Evolutionary conservation across 495 filamentous ascomycete species (phyloP).

Genomic region (Clohesyomyces aquaticus): DNA sequence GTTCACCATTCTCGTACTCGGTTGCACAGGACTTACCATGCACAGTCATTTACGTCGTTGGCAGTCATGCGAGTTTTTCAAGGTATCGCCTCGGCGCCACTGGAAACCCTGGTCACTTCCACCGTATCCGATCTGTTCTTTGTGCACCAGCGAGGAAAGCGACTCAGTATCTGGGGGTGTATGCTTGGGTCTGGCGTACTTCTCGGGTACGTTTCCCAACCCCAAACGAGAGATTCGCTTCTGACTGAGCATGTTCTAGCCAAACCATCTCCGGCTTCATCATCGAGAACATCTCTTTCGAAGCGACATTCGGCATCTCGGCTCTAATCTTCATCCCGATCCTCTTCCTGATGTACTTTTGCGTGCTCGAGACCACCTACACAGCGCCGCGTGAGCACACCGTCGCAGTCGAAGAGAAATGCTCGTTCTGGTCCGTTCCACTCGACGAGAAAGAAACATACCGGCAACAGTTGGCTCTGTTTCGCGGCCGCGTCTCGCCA

Average conservation of each 20-base stretch:
- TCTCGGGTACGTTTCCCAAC: conserved; percentile 38
- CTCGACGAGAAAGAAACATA: conserved; percentile 36
- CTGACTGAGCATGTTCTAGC: conserved; percentile 8
- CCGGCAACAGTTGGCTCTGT: conserved; percentile 52
- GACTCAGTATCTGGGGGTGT: conserved; percentile 90
- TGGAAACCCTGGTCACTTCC: conserved; percentile 90
- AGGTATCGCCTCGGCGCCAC: conserved; percentile 84
- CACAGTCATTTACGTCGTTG: conserved; percentile 44
- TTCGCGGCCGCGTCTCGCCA: conserved; percentile 72
- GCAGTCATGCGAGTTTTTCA: conserved; percentile 69
- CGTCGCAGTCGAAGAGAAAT: conserved; percentile 32
- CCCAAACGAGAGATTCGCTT: not conserved
- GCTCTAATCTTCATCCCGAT: conserved; percentile 45
- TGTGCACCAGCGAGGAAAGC: conserved; percentile 87
- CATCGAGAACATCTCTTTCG: conserved; percentile 45
- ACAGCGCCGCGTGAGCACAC: conserved; percentile 35
- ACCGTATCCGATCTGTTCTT: conserved; percentile 97
- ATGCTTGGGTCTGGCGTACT: conserved; percentile 76
- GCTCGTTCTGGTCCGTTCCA: conserved; percentile 20
- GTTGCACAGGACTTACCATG: not conserved
- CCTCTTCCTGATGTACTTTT: conserved; percentile 44
- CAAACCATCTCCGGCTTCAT: conserved; percentile 50
- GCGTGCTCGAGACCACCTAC: conserved; percentile 47
- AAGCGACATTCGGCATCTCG: conserved; percentile 44
- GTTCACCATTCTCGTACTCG: not conserved